These are phyloP conservation scores for Sesbania bispinosa DNA, from an alignment of 306 rosid species.

Conservation along the genomic window DNA sequence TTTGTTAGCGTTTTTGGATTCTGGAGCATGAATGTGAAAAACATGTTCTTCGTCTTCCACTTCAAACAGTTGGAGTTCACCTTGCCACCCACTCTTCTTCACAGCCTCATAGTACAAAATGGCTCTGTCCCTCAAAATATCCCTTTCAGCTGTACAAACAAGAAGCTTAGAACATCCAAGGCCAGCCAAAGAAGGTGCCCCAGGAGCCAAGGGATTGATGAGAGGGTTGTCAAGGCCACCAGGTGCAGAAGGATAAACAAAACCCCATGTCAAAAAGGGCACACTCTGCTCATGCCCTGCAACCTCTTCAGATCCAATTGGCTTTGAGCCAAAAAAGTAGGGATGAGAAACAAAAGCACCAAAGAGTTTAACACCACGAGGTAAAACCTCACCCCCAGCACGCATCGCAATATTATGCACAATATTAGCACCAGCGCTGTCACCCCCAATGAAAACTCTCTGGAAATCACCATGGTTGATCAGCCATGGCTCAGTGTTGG, in stretches of 20 bases:
- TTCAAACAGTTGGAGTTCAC: slow-evolving; percentile 32
- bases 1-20: slow-evolving; percentile 7
- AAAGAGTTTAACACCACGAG: slow-evolving; percentile 17
- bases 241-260: slow-evolving; percentile 31
- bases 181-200: slow-evolving; percentile 35
- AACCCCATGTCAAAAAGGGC: slow-evolving; percentile 26
- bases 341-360: slow-evolving; percentile 46
- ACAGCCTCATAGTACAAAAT: slow-evolving; percentile 33
- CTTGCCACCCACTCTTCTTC: slow-evolving; percentile 41
- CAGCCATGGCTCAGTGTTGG: slow-evolving; percentile 46
- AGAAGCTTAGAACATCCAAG: slow-evolving; percentile 38
- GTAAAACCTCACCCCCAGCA: slow-evolving; percentile 38
- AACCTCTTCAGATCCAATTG: slow-evolving; percentile 24
- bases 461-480: slow-evolving; percentile 27
- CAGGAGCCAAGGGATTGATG: slow-evolving; percentile 30
- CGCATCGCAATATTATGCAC: slow-evolving; percentile 47
- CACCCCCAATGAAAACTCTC: slow-evolving; percentile 49
- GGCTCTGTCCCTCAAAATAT: slow-evolving; percentile 35
- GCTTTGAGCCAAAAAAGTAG: slow-evolving; percentile 37
- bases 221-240: slow-evolving; percentile 39
- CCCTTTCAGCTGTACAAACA: slow-evolving; percentile 37
- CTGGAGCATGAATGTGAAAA: slow-evolving; percentile 29
- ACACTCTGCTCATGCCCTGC: neutral
- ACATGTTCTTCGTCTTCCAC: slow-evolving; percentile 29
- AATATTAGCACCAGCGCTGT: slow-evolving; percentile 56